Conservation (phyloP, 306 rosid species). For the Elaeagnus macrophylla region DNA sequence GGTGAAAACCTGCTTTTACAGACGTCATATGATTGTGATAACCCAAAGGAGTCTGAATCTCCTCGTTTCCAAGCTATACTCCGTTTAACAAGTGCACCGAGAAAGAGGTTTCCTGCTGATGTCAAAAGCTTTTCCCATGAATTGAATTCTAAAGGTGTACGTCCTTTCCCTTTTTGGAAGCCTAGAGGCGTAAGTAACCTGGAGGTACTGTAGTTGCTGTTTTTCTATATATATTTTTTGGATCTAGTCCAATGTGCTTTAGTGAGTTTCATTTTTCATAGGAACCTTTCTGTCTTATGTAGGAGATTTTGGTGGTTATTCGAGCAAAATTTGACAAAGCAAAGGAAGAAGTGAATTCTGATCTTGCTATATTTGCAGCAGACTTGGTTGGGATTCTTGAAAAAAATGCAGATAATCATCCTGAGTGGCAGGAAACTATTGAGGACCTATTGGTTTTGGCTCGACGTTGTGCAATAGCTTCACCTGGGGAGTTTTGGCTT, state of each 20-base stretch:
- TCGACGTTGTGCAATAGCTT: constrained; percentile 86
- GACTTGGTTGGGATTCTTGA: constrained; percentile 91
- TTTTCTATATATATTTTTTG: constrained; percentile 13
- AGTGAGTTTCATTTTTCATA: constrained; percentile 21
- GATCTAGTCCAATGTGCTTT: constrained; percentile 8
- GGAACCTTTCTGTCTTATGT: constrained; percentile 27
- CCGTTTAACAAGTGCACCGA: constrained; percentile 86
- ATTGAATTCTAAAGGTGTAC: constrained; percentile 84
- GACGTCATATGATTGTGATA: constrained; percentile 76
- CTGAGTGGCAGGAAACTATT: constrained; percentile 90
- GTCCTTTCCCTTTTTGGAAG: constrained; percentile 93
- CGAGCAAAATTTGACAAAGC: constrained; percentile 86
- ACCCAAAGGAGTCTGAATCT: constrained; percentile 96
- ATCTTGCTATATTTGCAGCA: constrained; percentile 89
- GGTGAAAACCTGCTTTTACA: constrained; percentile 28
- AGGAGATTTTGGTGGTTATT: constrained; percentile 78
- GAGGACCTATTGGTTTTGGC: constrained; percentile 94
- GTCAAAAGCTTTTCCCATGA: constrained; percentile 97
- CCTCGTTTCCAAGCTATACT: constrained; percentile 98
- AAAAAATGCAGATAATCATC: constrained; percentile 81
- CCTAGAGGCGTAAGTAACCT: constrained; percentile 83
- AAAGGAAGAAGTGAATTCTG: constrained; percentile 83
- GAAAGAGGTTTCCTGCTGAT: constrained; percentile 75
- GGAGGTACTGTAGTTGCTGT: constrained; percentile 49
- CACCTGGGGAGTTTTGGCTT: constrained; percentile 93